Evolutionary conservation across 129 eudicot species (phyloP), one percentile per base, ranked within the genome.

Genomic region (Artemisia annua): DNA sequence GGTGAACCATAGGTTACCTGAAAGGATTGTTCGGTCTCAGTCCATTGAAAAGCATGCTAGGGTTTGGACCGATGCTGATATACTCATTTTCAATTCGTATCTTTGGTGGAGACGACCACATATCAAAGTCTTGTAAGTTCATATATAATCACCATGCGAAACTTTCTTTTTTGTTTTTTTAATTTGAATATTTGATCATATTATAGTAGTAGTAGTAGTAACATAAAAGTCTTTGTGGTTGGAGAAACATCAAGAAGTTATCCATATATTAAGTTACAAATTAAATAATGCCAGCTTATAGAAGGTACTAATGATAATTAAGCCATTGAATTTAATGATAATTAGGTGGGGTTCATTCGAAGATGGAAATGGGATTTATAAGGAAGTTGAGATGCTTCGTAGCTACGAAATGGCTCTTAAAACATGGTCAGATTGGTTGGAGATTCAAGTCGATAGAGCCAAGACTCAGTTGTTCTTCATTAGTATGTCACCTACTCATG

Each of bases 401-500:
- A 73, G 85, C 80, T 88, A 88, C 30, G 90, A 86, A 72, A 61
- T 88, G 87, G 96, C 92, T 19, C 63, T 91, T 1, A 82, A 80
- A 69, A 91, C 97, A 10, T 91, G 92, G 97, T 79, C 96, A 0
- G 86, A 88, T 57, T 91, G 96, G 96, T 61, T 91, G 76, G 90
- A 86, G 60, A 78, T 81, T 56, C 90, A 84, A 43, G 86, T 91
- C 39, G 75, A 91, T 62, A 85, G 86, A 24, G 61, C 70, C 82
- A 88, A 79, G 83, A 84, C 96, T 28, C 85, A 17, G 14, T 39
- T 88, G 64, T 91, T 86, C 71, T 91, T 85, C 75, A 76, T 86
- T 39, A 88, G 84, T 84, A 88, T 91, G 96, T 88, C 97, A 13
- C 96, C 97, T n/a, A 84, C 92, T 43, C 97, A 91, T 73, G 81